Evolutionary conservation across 805 yeast species (phyloP), one percentile per base, ranked within the genome.

Genomic region (Candida cerambycidarum): DNA sequence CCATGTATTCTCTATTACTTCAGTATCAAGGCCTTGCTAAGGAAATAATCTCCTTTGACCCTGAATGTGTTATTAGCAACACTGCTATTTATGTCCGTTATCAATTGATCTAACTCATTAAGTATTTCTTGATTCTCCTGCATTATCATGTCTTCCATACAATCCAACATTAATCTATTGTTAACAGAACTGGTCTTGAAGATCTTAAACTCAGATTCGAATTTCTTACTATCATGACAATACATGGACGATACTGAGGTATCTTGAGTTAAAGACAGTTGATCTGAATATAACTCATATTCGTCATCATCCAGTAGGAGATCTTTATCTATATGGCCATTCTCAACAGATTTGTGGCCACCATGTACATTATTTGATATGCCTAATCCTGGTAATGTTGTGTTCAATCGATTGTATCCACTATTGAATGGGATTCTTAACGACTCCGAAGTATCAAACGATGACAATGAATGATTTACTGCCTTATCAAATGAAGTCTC

Each of bases 141-240:
- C 1, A 27, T 7, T 11, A 54, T 37, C 63, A 62, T 61, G 25
- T 62, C 65, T 27, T 45, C 49, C 39, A 62, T 39, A 38, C 65
- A 62, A 7, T 59, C 65, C 12, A 63, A 45, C 32, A 62, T 45
- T 15, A 46, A 45, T 7, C 39, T 23, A 39, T 54, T 46, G 35
- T 53, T 50, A 7, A 41, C 34, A 14, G 37, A 36, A 19, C 51
- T 51, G 32, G 37, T 36, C 18, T 31, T 16, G 17, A 48, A 33
- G 2, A 37, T 36, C 10, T 31, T 19, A n/a, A 32, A 39, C 18
- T 41, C 49, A 3, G 19, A 13, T 2, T 14, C 9, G 12, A 32
- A 27, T 17, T 15, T 25, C 27, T 36, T 41, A 11, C 5, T 12
- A 31, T 30, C 41, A 24, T 34, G 38, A 21, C 7, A 34, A 32